Conservation (phyloP, 768 basidiomycete genomes). For the Suillus spraguei region DNA sequence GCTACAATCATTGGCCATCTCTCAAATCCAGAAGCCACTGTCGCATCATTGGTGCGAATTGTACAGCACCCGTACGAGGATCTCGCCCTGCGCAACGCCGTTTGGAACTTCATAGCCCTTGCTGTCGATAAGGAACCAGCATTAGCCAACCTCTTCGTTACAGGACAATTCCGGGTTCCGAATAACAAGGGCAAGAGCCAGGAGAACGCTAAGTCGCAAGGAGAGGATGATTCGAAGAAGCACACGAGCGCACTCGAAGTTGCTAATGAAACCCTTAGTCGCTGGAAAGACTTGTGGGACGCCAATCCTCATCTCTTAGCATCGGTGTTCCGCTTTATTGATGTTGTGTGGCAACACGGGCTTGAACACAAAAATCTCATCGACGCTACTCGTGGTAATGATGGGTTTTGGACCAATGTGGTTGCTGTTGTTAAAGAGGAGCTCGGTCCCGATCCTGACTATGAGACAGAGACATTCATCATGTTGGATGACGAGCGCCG, state of each 20-base stretch:
- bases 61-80: constrained; percentile 83
- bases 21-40: constrained; percentile 72
- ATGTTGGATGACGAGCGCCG: constrained; percentile 39
- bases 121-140: constrained; percentile 89
- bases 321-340: constrained; percentile 74
- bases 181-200: constrained; percentile 40
- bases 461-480: constrained; percentile 52
- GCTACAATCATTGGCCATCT: constrained; percentile 80
- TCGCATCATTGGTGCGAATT: constrained; percentile 67
- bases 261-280: constrained; percentile 64
- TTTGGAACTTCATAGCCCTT: constrained; percentile 84
- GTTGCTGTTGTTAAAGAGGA: constrained; percentile 65
- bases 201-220: constrained; percentile 29
- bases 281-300: constrained; percentile 79
- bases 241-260: constrained; percentile 63
- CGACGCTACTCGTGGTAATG: constrained; percentile 55
- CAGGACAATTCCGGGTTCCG: constrained; percentile 66
- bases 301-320: constrained; percentile 75
- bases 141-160: constrained; percentile 75
- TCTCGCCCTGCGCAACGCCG: constrained; percentile 63
- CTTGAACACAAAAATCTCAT: constrained; percentile 69
- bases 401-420: constrained; percentile 72
- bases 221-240: constrained; percentile 33
- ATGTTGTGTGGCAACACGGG: constrained; percentile 79
- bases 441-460: constrained; percentile 74